phyloP scores from a whole-genome alignment of 139 green algal genomes.

The Chlorella ohadii region DNA sequence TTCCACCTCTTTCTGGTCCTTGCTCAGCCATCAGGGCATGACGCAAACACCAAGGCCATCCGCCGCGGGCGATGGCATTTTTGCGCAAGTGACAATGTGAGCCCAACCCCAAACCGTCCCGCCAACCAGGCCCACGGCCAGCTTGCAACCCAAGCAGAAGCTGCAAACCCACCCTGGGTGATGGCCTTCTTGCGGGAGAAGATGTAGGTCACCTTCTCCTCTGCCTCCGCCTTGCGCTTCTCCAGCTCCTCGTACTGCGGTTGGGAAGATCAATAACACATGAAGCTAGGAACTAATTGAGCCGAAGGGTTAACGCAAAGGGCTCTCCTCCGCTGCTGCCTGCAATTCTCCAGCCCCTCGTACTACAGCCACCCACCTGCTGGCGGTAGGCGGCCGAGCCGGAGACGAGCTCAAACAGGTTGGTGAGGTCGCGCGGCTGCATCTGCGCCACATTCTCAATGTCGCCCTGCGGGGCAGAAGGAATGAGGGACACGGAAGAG shows the following conservation, averaged over 20 bases:
- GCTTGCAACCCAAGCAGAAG: no score
- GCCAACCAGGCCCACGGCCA: no score
- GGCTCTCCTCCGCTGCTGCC: slow-evolving; percentile 72
- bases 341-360: slow-evolving; percentile 65
- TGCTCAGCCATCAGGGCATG: no score
- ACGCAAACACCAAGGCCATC: no score
- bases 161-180: slow-evolving; percentile 22
- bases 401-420: slow-evolving; percentile 93
- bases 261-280: not conserved
- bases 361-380: slow-evolving; percentile 63
- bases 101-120: no score
- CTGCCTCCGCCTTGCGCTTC: slow-evolving; percentile 59
- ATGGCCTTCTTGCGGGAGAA: slow-evolving; percentile 85
- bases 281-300: no score
- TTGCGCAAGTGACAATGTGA: no score
- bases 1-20: no score
- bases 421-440: slow-evolving; percentile 83
- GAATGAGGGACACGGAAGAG: no score
- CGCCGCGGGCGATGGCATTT: no score
- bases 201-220: slow-evolving; percentile 69
- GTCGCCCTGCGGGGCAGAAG: slow-evolving; percentile 78
- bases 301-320: no score
- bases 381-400: slow-evolving; percentile 67
- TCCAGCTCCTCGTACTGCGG: slow-evolving; percentile 78
- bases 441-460: slow-evolving; percentile 94